Evolutionary conservation across 805 yeast species (phyloP), one percentile per base, ranked within the genome.

Genomic region (Lipomyces yamadae): DNA sequence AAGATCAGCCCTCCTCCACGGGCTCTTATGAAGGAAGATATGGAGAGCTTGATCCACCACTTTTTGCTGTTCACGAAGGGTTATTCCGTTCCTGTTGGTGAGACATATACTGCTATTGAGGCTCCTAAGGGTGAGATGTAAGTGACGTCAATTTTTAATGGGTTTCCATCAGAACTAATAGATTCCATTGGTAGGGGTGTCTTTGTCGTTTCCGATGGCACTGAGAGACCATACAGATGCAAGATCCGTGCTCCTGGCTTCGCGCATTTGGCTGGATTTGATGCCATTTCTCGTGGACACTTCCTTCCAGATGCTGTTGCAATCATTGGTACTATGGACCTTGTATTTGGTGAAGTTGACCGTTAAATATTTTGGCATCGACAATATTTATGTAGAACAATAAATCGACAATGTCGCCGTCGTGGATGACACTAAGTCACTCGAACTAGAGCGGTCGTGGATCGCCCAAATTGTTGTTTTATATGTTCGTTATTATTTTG

Each of bases 181-280:
- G 24, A n/a, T 42, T 15, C 18, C 48, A 6, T 15, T 42, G 42
- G 24, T 39, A 62, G 65, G 65, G 97, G 90, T 68, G 96, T 90
- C 64, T 91, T 88, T 76, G 88, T 91, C 61, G 96, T 91, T 64
- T 86, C 92, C 72, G 97, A 91, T 80, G 97, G 97, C 64, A 80
- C 89, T 66, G 97, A 91, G 81, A 86, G 95, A 79, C 97, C 97
- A 45, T 91, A 91, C 82, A 87, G 92, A 81, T 90, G 96, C 83
- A 91, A 90, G 82, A 91, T 91, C 75, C 88, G 97, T 81, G 92
- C 96, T n/a, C 97, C 97, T 58, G 96, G 97, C 56, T 91, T 91
- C 77, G 92, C 96, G 50, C 96, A 91, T 80, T 83, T 91, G 76
- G 95, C 88, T 72, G 96, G 95, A 10, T 90, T 91, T 74, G 97